Base-by-base conservation (phyloP, 768 basidiomycete genomes). In the Cystobasidiopsis lactophilus region DNA sequence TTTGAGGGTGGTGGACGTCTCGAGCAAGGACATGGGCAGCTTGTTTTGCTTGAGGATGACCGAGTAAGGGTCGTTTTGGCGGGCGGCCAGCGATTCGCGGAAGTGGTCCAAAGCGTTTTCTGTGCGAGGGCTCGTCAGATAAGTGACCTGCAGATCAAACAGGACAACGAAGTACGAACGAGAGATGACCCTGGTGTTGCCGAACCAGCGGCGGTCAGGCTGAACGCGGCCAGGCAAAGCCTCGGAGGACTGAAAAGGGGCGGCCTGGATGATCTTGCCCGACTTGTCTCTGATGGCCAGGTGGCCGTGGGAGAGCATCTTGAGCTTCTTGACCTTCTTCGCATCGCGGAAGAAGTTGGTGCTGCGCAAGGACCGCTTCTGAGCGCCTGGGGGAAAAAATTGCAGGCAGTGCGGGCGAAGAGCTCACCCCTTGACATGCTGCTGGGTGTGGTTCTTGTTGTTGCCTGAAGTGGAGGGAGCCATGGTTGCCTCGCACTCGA, bases 111-210 rank as follows among this genome's bases (percentile, higher is more conserved):
- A 70, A 14, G 91, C 89, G 24, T 78, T 82, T 65, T 98, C 45
- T 47, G 45, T 29, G 24, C 10, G 4, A n/a, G 5, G 21, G 24
- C 23, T 7, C 30, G 45, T 47, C 45, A 47, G 16, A 9, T n/a
- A 43, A 27, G 7, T 21, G 7, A 9, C 19, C 13, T 21, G 9
- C 24, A 47, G 23, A 13, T n/a, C 29, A 4, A 26, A 26, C 33
- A 16, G 9, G 33, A 21, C 23, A 30, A 47, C 23, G 4, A 29
- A 27, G 29, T 11, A 47, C 45, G 24, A 7, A 47, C 45, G 91
- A 21, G 85, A 88, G 64, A 98, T 95, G 33, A 95, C 91, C 64
- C 93, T 73, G n/a, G 93, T 96, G 68, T 96, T 96, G 40, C 91
- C 93, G 62, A 98, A 98, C 91, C 91, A 98, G 61, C 89, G 70